These are phyloP conservation scores for Bipolaris zeicola DNA, from an alignment of 2,329 filamentous ascomycete genomes.

Conservation along the genomic window DNA sequence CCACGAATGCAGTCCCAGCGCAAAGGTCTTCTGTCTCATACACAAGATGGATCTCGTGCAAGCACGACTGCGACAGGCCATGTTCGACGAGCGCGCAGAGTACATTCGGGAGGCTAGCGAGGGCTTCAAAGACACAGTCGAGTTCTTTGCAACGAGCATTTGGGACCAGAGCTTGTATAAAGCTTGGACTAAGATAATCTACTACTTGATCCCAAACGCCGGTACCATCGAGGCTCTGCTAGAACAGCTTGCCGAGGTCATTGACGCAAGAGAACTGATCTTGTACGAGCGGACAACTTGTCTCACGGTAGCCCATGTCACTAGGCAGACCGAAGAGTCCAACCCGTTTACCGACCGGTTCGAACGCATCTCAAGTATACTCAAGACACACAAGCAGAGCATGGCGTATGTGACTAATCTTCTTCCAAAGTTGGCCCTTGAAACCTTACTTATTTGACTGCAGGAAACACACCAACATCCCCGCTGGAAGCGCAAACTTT, in stretches of 20 bases:
- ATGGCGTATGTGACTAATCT: conserved; percentile 54
- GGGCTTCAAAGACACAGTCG: conserved; percentile 67
- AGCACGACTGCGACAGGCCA: conserved; percentile 73
- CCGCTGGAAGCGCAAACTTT: conserved; percentile 82
- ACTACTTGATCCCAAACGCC: conserved; percentile 95
- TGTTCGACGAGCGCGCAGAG: conserved; percentile 83
- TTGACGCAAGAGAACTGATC: conserved; percentile 91
- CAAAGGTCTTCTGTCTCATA: conserved; percentile 91
- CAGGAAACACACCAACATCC: conserved; percentile 78
- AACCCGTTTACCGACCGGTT: conserved; percentile 94
- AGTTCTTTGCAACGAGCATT: conserved; percentile 93
- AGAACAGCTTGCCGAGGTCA: conserved; percentile 77
- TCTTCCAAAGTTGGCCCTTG: not conserved
- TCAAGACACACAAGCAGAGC: conserved; percentile 96
- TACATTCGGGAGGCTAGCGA: conserved; percentile 78
- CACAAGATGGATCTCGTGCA: conserved; percentile 99
- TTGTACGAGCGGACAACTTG: conserved; percentile 96
- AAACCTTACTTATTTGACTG: conserved; percentile 28
- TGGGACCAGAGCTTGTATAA: conserved; percentile 99
- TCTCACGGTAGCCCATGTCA: conserved; percentile 92
- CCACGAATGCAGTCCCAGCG: conserved; percentile 78
- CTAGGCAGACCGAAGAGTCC: conserved; percentile 70
- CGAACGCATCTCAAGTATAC: conserved; percentile 93
- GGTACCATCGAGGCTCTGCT: conserved; percentile 86
- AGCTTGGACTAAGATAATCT: conserved; percentile 97